phyloP scores from a whole-genome alignment of 495 filamentous ascomycete genomes.

The Halenospora varia region DNA sequence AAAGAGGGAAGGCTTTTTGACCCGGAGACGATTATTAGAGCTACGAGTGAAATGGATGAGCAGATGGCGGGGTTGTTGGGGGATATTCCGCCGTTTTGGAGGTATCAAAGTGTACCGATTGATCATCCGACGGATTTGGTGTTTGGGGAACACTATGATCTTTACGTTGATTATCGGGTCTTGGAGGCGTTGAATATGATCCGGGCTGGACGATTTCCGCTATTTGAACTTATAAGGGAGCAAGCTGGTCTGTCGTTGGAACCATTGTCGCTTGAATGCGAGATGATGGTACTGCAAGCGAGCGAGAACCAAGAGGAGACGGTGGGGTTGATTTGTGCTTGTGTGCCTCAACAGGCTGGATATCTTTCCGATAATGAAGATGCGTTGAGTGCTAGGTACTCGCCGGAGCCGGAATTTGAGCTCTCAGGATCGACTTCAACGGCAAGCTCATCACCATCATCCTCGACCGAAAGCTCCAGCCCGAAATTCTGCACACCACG shows the following conservation, averaged over 20 bases:
- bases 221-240: constrained; percentile 43
- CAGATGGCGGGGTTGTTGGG: constrained; percentile 42
- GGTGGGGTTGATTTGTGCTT: neutral
- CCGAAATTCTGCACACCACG: neutral
- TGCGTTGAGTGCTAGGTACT: neutral
- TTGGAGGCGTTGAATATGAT: constrained; percentile 58
- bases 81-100: constrained; percentile 33
- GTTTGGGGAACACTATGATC: constrained; percentile 38
- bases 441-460: neutral
- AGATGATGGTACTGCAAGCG: neutral
- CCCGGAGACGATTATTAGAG: constrained; percentile 37
- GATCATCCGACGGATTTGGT: neutral
- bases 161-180: constrained; percentile 52
- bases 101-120: constrained; percentile 25
- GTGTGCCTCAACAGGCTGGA: neutral
- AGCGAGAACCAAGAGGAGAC: neutral
- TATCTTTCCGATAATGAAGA: neutral
- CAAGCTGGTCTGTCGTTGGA: neutral
- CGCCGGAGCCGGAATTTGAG: neutral
- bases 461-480: neutral
- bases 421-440: neutral
- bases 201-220: constrained; percentile 53
- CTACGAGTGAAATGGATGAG: constrained; percentile 42
- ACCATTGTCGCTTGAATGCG: neutral
- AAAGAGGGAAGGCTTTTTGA: constrained; percentile 33